phyloP scores from a whole-genome alignment of 805 yeast species.

The Saccharomycopsis synnaedendra region DNA sequence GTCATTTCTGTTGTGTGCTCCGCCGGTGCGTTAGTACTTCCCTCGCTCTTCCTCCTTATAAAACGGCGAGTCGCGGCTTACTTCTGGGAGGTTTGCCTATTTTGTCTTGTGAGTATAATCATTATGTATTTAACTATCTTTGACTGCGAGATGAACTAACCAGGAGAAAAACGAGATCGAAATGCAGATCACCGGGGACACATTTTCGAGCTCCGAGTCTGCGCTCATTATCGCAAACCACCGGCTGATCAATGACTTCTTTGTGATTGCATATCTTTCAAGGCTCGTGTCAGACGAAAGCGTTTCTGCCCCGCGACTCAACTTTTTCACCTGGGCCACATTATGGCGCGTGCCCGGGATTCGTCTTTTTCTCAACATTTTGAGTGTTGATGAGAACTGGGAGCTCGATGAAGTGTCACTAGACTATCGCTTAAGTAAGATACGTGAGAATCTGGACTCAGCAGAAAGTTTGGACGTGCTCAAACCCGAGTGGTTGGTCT shows the following conservation, averaged over 20 bases:
- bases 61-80: slow-evolving; percentile 5
- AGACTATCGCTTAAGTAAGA: slow-evolving; percentile 20
- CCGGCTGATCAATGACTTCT: slow-evolving; percentile 11
- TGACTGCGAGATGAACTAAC: background rate
- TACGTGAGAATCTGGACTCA: background rate
- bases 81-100: slow-evolving; percentile 13
- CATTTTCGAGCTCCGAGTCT: slow-evolving; percentile 5
- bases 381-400: slow-evolving; percentile 64
- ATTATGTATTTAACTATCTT: background rate
- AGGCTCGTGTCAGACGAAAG: background rate
- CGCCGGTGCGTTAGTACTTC: slow-evolving; percentile 1
- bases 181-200: slow-evolving; percentile 13
- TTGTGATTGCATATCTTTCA: slow-evolving; percentile 12
- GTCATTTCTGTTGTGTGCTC: slow-evolving; percentile 4
- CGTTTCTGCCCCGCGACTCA: slow-evolving; percentile 29
- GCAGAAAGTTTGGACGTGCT: slow-evolving; percentile 19
- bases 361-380: slow-evolving; percentile 32
- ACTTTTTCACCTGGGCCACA: slow-evolving; percentile 61
- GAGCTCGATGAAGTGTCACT: slow-evolving; percentile 25
- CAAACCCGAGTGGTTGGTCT: slow-evolving; percentile 47
- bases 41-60: slow-evolving; percentile 9
- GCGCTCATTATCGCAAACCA: slow-evolving; percentile 13
- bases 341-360: slow-evolving; percentile 53
- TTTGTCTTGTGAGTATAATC: slow-evolving; percentile 5
- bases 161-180: slow-evolving; percentile 14